Evolutionary conservation across 2,329 filamentous ascomycete genomes (phyloP).

Genomic region (Lecanicillium sp.): DNA sequence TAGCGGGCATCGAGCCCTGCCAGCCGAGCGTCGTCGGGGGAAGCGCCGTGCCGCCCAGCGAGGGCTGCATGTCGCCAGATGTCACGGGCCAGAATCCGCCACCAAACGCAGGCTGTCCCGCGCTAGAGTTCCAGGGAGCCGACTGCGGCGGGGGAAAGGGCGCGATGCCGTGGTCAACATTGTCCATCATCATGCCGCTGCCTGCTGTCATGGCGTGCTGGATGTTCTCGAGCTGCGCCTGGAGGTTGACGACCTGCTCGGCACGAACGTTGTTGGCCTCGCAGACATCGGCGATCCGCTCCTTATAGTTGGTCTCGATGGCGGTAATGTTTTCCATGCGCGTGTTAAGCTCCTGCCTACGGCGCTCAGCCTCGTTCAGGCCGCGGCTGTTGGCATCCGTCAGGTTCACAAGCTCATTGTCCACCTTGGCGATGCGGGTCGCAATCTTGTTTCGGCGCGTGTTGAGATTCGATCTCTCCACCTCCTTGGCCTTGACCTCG

Average conservation of each 20-base stretch:
- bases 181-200: conserved; percentile 29
- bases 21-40: neutral
- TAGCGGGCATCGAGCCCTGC: neutral
- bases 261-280: conserved; percentile 24
- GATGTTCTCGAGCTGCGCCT: conserved; percentile 24
- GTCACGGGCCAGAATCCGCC: conserved; percentile 32
- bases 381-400: conserved; percentile 61
- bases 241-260: conserved; percentile 26
- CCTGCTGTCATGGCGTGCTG: conserved; percentile 27
- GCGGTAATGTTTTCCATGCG: conserved; percentile 42
- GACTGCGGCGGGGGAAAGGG: conserved; percentile 8
- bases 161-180: conserved; percentile 15
- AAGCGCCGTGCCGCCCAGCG: conserved; percentile 22
- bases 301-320: conserved; percentile 41
- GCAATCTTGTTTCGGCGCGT: conserved; percentile 69
- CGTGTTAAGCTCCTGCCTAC: conserved; percentile 43
- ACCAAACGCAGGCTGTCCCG: conserved; percentile 22
- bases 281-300: conserved; percentile 36
- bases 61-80: conserved; percentile 27
- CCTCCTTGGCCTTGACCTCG: conserved; percentile 55
- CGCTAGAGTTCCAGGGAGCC: conserved; percentile 27
- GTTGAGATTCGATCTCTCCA: conserved; percentile 57
- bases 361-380: conserved; percentile 56
- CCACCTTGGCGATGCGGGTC: conserved; percentile 64
- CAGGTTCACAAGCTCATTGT: conserved; percentile 65